Evolutionary conservation across 352 stramenopile species (phyloP), one percentile per base, ranked within the genome.

Genomic region (Peronospora belbahrii): DNA sequence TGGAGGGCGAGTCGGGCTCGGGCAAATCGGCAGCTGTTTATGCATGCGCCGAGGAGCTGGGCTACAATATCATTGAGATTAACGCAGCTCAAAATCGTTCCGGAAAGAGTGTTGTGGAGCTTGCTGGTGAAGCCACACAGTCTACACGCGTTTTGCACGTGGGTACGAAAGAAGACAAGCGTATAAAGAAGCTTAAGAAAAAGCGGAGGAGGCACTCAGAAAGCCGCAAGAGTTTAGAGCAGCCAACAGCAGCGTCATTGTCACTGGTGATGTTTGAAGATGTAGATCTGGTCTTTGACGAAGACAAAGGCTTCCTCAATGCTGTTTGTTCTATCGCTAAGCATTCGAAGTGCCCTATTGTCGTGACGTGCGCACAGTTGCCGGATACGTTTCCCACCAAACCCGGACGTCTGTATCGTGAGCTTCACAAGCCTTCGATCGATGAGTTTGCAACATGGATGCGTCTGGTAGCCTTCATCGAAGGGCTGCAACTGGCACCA

Each of bases 241-340:
- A 62, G 20, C 10, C 51, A 3, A 51, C 54, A 30, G 56, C 64
- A 6, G 70, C 75, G 9, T 72, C 83, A 6, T 59, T 85, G 15
- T 89, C 80, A 17, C 69, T 92, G 25, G 75, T 92, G n/a, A 59
- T 92, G 2, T 88, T 92, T 46, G 80, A 92, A 62, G 80, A 92
- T 43, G 77, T 87, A 2, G 75, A 92, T 33, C 32, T 88, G 18
- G 62, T 89, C 3, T 92, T 92, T 55, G 77, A 89, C 4, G 68
- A 87, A 15, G 80, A 92, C 51, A 85, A 85, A 44, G 80, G 80
- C 6, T 92, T 92, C 37, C 51, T 88, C 10, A 65, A 59, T 17
- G 72, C 77, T 2, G 36, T 92, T 1, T 77, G 70, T 33, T 71
- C 75, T n/a, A 89, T 92, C 46, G 80, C 80, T 5, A 85, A 87